Percentiles rank a stretch among this genome's conserved stretches.
phyloP scores from a whole-genome alignment of 2,329 filamentous ascomycete species.

The Aureobasidium zeae region DNA sequence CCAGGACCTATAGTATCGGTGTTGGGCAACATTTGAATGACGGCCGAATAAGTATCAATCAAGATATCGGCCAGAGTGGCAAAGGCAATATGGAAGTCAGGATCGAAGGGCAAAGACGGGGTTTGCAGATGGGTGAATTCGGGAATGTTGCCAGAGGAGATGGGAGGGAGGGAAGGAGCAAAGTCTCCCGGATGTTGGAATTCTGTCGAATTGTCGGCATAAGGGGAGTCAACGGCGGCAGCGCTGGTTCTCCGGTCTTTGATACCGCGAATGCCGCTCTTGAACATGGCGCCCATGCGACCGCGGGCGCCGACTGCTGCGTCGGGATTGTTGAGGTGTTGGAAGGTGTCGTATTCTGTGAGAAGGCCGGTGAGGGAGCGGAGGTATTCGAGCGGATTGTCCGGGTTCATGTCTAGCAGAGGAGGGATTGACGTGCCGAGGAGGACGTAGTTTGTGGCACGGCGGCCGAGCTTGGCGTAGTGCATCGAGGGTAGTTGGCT shows the following conservation, averaged over 20 bases:
- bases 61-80: conserved; percentile 90
- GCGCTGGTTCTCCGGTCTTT: conserved; percentile 45
- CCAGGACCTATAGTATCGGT: conserved; percentile 50
- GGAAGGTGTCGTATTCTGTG: conserved; percentile 87
- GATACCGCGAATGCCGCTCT: conserved; percentile 33
- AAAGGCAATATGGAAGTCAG: conserved; percentile 95
- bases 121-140: conserved; percentile 84
- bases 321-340: conserved; percentile 64
- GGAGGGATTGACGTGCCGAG: conserved; percentile 85
- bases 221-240: conserved; percentile 34
- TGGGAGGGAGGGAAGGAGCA: conserved; percentile 15
- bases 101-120: conserved; percentile 88
- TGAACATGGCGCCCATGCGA: conserved; percentile 53
- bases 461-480: conserved; percentile 70
- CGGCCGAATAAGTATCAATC: conserved; percentile 79
- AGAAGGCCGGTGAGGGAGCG: conserved; percentile 77
- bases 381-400: conserved; percentile 74
- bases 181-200: too few relatives aligned
- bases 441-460: conserved; percentile 87
- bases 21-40: conserved; percentile 65
- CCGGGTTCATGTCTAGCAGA: conserved; percentile 77
- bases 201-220: too few relatives aligned
- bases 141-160: conserved; percentile 59
- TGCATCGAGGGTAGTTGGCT: conserved; percentile 79
- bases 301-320: conserved; percentile 64